phyloP scores from a whole-genome alignment of 2,329 filamentous ascomycete genomes.

The Magnaporthiopsis rhizophila region DNA sequence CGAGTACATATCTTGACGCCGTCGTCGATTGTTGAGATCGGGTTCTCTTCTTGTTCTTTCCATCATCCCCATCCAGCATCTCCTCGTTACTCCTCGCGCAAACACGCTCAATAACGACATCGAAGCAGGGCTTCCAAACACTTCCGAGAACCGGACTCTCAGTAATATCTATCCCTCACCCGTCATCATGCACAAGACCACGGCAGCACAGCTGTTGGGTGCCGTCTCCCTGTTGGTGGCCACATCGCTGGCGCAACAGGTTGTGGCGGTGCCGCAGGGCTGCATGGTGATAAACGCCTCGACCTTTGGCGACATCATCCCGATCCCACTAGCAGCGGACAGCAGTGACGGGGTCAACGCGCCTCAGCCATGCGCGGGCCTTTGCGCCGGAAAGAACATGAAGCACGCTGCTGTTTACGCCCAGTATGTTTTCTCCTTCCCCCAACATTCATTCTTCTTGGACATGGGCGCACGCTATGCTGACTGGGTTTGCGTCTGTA shows the following conservation, averaged over 20 bases:
- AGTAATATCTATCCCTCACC: neutral
- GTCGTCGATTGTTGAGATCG: neutral
- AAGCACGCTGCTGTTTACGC: neutral
- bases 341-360: neutral
- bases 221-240: neutral
- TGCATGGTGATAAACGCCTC: neutral
- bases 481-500: neutral
- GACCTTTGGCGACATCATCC: neutral
- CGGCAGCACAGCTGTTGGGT: neutral
- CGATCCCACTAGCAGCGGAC: neutral
- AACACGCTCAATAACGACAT: neutral
- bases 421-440: constrained; percentile 37
- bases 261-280: neutral
- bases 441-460: neutral
- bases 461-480: neutral
- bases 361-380: neutral
- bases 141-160: too few species aligned
- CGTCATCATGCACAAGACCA: neutral
- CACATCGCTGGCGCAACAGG: neutral
- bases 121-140: neutral
- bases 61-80: neutral
- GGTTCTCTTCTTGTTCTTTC: neutral
- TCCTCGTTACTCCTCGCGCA: neutral
- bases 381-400: neutral
- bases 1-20: neutral